These are phyloP conservation scores for Cutaneotrichosporon cutaneum DNA, from an alignment of 1,284 basidiomycete genomes.

Conservation along the genomic window DNA sequence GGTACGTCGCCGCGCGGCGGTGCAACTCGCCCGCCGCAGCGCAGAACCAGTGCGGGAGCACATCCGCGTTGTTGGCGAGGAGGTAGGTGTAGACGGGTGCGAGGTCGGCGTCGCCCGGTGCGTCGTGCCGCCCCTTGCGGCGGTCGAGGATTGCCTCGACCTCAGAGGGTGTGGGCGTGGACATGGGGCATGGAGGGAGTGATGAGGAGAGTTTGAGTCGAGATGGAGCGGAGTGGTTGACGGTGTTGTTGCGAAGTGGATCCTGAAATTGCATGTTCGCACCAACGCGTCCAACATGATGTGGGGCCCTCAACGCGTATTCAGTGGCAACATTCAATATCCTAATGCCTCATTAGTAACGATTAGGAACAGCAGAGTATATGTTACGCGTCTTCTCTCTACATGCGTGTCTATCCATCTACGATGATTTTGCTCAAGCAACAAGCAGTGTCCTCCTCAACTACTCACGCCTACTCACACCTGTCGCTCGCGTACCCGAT, in stretches of 20 bases:
- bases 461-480: conserved; percentile 3
- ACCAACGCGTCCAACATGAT: background rate
- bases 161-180: conserved; percentile 13
- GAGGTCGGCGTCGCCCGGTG: conserved; percentile 58
- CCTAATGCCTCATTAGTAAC: background rate
- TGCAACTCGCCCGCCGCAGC: conserved; percentile 29
- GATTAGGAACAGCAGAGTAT: background rate
- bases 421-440: background rate
- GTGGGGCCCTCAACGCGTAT: background rate
- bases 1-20: conserved; percentile 65
- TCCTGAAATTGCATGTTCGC: background rate
- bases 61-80: conserved; percentile 13
- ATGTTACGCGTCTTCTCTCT: background rate
- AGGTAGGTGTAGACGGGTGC: conserved; percentile 61
- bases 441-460: background rate
- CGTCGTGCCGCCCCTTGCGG: conserved; percentile 24
- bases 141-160: conserved; percentile 42
- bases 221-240: background rate
- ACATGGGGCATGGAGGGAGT: background rate
- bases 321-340: background rate
- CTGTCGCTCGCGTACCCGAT: conserved; percentile 25
- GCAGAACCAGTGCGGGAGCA: conserved; percentile 45
- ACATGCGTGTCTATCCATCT: background rate
- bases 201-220: too few species aligned
- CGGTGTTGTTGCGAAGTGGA: background rate